Conservation (phyloP, 169 alveolate species). For the Babesia bigemina region DNA sequence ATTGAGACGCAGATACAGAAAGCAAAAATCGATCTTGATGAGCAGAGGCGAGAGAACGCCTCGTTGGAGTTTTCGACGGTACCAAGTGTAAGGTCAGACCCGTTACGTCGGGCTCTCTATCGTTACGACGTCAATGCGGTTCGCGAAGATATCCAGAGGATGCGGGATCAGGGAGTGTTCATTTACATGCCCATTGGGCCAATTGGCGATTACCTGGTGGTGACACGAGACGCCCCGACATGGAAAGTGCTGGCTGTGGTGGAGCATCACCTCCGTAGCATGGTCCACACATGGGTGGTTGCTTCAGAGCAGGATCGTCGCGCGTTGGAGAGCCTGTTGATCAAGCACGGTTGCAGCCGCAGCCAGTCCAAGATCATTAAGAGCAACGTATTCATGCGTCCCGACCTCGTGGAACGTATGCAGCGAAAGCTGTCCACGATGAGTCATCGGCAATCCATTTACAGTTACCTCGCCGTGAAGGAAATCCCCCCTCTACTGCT, state of each 20-base stretch:
- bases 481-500: slow-evolving; percentile 50
- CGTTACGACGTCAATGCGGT: slow-evolving; percentile 48
- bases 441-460: slow-evolving; percentile 10
- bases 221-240: slow-evolving; percentile 42
- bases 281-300: slow-evolving; percentile 55
- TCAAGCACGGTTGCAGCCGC: slow-evolving; percentile 51
- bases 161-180: slow-evolving; percentile 21
- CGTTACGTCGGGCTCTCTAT: slow-evolving; percentile 20
- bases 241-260: slow-evolving; percentile 58
- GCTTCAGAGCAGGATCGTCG: slow-evolving; percentile 61
- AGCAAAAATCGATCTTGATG: slow-evolving; percentile 42
- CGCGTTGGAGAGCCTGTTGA: slow-evolving; percentile 37
- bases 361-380: slow-evolving; percentile 41
- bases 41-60: slow-evolving; percentile 53
- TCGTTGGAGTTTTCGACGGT: neutral
- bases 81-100: neutral
- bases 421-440: slow-evolving; percentile 2
- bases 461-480: slow-evolving; percentile 31
- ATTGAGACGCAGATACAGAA: slow-evolving; percentile 45
- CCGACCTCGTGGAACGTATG: slow-evolving; percentile 21
- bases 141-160: slow-evolving; percentile 30
- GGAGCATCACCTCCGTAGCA: slow-evolving; percentile 53
- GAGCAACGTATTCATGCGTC: slow-evolving; percentile 41
- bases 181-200: slow-evolving; percentile 65
- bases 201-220: slow-evolving; percentile 62